Base-by-base conservation (phyloP, 441 rosid genomes). In the Gossypium trilobum region DNA sequence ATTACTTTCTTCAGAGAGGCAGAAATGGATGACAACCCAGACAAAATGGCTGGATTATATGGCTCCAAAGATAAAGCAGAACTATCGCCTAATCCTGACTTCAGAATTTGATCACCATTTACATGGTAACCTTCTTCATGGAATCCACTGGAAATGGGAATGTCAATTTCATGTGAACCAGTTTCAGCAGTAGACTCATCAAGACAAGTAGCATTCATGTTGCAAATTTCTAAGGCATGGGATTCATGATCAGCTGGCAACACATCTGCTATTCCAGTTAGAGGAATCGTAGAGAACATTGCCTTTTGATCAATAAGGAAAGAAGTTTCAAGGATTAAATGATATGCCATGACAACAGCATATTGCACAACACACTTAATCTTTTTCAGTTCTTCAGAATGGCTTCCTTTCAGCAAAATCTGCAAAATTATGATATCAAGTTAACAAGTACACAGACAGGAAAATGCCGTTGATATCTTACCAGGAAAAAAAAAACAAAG, bases 361-460 rank as follows among this genome's bases (percentile, higher is more conserved):
- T 78, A 77, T 65, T 87, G 99, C 56, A 92, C 85, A 75, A 90
- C 91, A 73, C 78, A 85, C 82, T 95, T 95, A 76, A 95, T 75
- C 86, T 81, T 92, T 82, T 95, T 95, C 84, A 95, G 80, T 79
- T 82, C 95, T n/a, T 87, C 87, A 22, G 90, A 87, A 66, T 87
- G 85, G 81, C 91, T 83, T 81, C 99, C 99, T 87, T 89, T 92
- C 78, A 95, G 85, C 83, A 95, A 85, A 80, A 95, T 85, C 99
- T 95, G 90, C 78, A 84, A 68, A 11, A 59, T 16, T 52, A 27
- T 5, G 52, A 27, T 29, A 60, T 23, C 44, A 23, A 72, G 31
- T 72, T 11, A 72, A 72, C 23, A 10, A 44, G 46, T 68, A 5
- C 10, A 33, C 14, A 10, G 3, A 11, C 19, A 54, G 31, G 62